Evolutionary conservation across 2,329 filamentous ascomycete genomes (phyloP).

Genomic region (Didymella pinodella): DNA sequence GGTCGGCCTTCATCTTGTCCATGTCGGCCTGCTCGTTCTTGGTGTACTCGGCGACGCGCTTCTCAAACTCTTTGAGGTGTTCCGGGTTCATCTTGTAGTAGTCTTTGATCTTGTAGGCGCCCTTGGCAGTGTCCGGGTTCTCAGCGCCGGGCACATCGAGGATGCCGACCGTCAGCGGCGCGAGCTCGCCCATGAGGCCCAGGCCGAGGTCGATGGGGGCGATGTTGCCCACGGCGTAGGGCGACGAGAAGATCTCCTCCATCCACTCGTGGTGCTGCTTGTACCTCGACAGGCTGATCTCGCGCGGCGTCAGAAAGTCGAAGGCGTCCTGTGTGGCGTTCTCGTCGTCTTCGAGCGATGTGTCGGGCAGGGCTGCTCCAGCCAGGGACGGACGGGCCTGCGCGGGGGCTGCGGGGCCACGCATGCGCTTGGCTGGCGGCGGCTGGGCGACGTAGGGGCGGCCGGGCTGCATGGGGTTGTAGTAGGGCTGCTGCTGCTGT

Average conservation of each 20-base stretch:
- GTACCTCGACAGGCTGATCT: constrained; percentile 87
- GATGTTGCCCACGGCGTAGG: constrained; percentile 85
- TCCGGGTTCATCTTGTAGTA: constrained; percentile 74
- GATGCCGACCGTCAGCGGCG: constrained; percentile 82
- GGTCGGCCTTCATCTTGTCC: constrained; percentile 80
- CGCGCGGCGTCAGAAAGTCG: constrained; percentile 85
- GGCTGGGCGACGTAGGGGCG: constrained; percentile 50
- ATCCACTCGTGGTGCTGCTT: constrained; percentile 98
- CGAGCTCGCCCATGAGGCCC: constrained; percentile 78
- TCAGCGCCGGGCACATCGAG: constrained; percentile 67
- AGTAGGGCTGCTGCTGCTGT: constrained; percentile 37
- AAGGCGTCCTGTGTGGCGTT: constrained; percentile 88
- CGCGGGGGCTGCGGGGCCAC: constrained; percentile 49
- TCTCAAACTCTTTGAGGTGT: constrained; percentile 84
- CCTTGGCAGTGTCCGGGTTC: constrained; percentile 33
- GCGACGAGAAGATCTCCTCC: constrained; percentile 93
- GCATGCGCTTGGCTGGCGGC: constrained; percentile 57
- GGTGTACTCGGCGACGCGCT: constrained; percentile 76
- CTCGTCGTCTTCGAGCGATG: constrained; percentile 82
- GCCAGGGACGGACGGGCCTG: constrained; percentile 54
- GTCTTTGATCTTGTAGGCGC: constrained; percentile 55
- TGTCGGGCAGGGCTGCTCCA: constrained; percentile 48
- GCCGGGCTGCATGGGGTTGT: constrained; percentile 49
- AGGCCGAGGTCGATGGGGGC: constrained; percentile 86
- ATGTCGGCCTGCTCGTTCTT: constrained; percentile 80